Percentiles rank a stretch among this genome's conserved stretches.
Conservation (phyloP, 2,329 filamentous ascomycete genomes). For the Colletotrichum trifolii region DNA sequence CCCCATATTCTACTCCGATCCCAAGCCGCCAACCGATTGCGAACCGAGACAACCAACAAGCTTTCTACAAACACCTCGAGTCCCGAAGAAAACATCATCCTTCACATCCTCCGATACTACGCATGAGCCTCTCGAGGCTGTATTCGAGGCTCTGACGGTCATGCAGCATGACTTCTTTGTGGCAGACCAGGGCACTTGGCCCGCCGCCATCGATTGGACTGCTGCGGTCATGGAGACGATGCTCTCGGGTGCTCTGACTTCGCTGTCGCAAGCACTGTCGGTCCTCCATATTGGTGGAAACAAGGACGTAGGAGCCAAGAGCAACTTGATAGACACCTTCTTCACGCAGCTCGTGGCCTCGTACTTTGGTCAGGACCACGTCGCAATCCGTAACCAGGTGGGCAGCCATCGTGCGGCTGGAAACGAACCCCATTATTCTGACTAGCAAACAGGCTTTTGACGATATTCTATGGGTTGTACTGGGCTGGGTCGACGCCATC, state of each 20-base stretch:
- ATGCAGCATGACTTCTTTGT: constrained; percentile 85
- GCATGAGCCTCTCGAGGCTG: constrained; percentile 54
- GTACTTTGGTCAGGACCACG: constrained; percentile 88
- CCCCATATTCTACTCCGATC: constrained; percentile 36
- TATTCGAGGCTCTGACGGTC: constrained; percentile 74
- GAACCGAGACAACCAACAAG: constrained; percentile 19
- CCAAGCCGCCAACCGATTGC: constrained; percentile 30
- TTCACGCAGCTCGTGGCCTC: constrained; percentile 81
- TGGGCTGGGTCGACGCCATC: constrained; percentile 88
- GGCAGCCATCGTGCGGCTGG: background rate
- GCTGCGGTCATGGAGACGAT: constrained; percentile 86
- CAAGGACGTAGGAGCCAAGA: constrained; percentile 63
- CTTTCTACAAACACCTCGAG: constrained; percentile 22
- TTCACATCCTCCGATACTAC: constrained; percentile 26
- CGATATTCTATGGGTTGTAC: constrained; percentile 94
- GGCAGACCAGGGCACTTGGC: constrained; percentile 84
- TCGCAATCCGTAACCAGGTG: constrained; percentile 73
- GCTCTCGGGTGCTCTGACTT: constrained; percentile 76
- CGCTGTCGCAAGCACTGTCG: constrained; percentile 72
- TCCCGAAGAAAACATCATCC: background rate
- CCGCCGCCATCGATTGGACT: constrained; percentile 91
- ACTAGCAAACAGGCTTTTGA: constrained; percentile 76
- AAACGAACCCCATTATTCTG: background rate
- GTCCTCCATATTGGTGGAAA: constrained; percentile 47
- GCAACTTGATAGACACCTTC: constrained; percentile 85